Percentiles rank a stretch among this genome's conserved stretches.
Conservation (phyloP, 2,329 filamentous ascomycete species). For the Verticillium longisporum region DNA sequence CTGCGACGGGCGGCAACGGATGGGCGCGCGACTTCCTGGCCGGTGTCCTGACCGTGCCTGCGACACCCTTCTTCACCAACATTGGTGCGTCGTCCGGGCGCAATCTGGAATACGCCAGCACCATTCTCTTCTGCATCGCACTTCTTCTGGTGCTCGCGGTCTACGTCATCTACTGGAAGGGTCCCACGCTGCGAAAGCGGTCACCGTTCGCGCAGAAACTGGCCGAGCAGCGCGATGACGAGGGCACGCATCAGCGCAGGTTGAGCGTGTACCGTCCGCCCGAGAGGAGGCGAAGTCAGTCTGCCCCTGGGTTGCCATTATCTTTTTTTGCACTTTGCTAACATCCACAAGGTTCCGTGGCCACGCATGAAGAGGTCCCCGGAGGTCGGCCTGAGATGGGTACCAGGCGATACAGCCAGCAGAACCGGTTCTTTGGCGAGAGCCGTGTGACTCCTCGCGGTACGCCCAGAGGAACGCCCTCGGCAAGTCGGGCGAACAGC, state of each 20-base stretch:
- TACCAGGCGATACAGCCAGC: slow-evolving; percentile 27
- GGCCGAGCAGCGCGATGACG: slow-evolving; percentile 29
- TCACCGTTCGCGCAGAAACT: slow-evolving; percentile 62
- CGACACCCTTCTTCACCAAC: slow-evolving; percentile 57
- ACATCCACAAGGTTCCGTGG: slow-evolving; percentile 16
- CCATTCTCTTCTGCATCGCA: slow-evolving; percentile 57
- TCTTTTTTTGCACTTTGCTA: slow-evolving; percentile 3
- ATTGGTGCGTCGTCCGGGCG: slow-evolving; percentile 39
- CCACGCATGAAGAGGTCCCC: slow-evolving; percentile 3
- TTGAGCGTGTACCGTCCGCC: slow-evolving; percentile 11
- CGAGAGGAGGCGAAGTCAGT: slow-evolving; percentile 15
- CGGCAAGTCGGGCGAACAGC: slow-evolving; percentile 22
- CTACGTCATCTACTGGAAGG: slow-evolving; percentile 61
- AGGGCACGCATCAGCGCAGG: slow-evolving; percentile 16
- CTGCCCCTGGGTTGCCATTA: too few species aligned
- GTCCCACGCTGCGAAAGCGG: slow-evolving; percentile 49
- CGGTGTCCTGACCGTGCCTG: slow-evolving; percentile 62
- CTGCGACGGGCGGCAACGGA: slow-evolving; percentile 69
- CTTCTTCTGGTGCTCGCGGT: slow-evolving; percentile 55
- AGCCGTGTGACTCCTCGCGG: slow-evolving; percentile 29
- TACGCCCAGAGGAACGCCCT: slow-evolving; percentile 29
- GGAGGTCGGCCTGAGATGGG: slow-evolving; percentile 11
- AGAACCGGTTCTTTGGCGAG: slow-evolving; percentile 33
- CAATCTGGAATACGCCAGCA: slow-evolving; percentile 53
- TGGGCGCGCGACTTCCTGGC: slow-evolving; percentile 69